Percentiles rank a stretch among this genome's conserved stretches.
Evolutionary conservation across 345 rosid species (phyloP).

Genomic region (Rhodomyrtus tomentosa): DNA sequence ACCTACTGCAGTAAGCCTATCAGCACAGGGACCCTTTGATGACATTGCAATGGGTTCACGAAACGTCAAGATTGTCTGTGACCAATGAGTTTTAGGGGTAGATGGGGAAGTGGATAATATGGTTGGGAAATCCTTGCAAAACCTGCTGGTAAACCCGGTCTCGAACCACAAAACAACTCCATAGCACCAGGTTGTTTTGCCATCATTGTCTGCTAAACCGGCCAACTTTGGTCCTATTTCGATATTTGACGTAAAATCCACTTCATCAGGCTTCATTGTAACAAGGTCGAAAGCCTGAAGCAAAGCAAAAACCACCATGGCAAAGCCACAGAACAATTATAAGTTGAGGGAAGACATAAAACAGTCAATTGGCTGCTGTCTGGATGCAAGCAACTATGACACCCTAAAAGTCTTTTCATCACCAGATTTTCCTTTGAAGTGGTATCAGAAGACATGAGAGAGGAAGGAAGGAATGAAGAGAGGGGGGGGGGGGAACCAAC

Average conservation of each 20-base stretch:
- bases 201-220: neutral
- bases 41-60: conserved; percentile 62
- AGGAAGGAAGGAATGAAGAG: neutral
- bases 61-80: conserved; percentile 80
- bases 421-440: neutral
- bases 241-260: conserved; percentile 74
- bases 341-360: neutral
- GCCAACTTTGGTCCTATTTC: conserved; percentile 23
- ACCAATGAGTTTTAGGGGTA: conserved; percentile 83
- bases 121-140: conserved; percentile 77
- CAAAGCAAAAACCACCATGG: neutral
- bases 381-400: neutral
- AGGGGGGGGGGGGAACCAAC: neutral
- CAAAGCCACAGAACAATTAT: neutral
- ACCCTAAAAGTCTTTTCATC: neutral
- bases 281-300: conserved; percentile 71
- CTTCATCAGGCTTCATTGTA: conserved; percentile 77
- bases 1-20: conserved; percentile 35
- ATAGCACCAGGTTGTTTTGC: conserved; percentile 33
- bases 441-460: neutral
- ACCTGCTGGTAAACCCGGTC: conserved; percentile 71
- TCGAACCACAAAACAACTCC: conserved; percentile 93
- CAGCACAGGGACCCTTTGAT: conserved; percentile 4
- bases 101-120: conserved; percentile 77
- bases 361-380: neutral